These are phyloP conservation scores for Tephrocybe sp. DNA, from an alignment of 768 basidiomycete species.

Conservation along the genomic window DNA sequence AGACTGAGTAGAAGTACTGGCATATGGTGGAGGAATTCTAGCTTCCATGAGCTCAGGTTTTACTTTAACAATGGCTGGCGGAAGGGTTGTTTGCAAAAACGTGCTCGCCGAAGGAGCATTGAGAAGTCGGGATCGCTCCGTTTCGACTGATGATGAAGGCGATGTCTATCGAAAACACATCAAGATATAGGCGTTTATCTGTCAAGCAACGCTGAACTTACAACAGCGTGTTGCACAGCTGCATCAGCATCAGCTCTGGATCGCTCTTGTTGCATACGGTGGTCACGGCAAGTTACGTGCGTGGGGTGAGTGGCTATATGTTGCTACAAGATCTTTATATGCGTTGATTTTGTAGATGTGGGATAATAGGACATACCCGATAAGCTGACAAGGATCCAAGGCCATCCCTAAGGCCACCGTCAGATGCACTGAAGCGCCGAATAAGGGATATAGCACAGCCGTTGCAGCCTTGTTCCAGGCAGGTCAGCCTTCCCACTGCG, in stretches of 20 bases:
- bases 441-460: conserved; percentile 29
- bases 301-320: conserved; percentile 29
- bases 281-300: conserved; percentile 22
- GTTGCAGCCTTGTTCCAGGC: conserved; percentile 47
- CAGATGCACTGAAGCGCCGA: conserved; percentile 24
- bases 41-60: conserved; percentile 11
- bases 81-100: too few relatives aligned
- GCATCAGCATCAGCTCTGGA: background rate
- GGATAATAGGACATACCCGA: conserved; percentile 31
- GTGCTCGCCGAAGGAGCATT: too few relatives aligned
- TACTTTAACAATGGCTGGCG: too few relatives aligned
- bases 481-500: conserved; percentile 41
- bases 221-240: conserved; percentile 1
- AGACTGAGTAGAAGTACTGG: background rate
- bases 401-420: conserved; percentile 42
- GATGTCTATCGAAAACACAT: background rate
- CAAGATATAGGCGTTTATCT: conserved; percentile 6
- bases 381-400: conserved; percentile 47
- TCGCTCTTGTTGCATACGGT: conserved; percentile 21
- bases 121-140: conserved; percentile 6
- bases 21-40: background rate
- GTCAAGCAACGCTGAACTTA: background rate
- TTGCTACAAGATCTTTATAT: conserved; percentile 15
- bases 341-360: background rate
- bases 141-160: conserved; percentile 2